Evolutionary conservation across 2,329 filamentous ascomycete genomes (phyloP).

Genomic region (Fusarium albosuccineum): DNA sequence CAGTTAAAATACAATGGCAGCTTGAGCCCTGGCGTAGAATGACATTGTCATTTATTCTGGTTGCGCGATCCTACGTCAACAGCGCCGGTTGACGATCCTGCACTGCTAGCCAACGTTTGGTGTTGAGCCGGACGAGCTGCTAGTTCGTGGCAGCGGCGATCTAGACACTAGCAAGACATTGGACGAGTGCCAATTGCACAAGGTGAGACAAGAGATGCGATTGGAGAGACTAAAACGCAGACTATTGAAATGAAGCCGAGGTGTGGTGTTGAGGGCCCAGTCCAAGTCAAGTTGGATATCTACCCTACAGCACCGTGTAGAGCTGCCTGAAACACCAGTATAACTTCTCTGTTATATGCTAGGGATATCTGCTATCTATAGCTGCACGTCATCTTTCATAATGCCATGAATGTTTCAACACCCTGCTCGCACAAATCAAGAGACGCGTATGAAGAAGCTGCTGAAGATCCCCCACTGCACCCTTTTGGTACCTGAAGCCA

Average conservation of each 20-base stretch:
- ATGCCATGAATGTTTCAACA: background rate
- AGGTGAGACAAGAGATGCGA: constrained; percentile 4
- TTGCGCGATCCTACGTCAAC: background rate
- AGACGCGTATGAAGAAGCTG: background rate
- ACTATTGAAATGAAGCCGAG: background rate
- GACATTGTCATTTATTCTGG: background rate
- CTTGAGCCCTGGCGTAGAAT: background rate
- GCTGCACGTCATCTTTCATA: background rate
- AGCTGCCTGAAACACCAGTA: no score
- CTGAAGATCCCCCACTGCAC: constrained; percentile 16
- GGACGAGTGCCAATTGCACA: constrained; percentile 8
- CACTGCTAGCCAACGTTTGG: constrained; percentile 10
- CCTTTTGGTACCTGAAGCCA: background rate
- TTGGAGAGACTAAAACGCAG: constrained; percentile 13
- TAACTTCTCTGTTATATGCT: no score
- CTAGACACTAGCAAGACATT: constrained; percentile 18
- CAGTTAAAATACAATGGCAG: no score
- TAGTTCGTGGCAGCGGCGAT: constrained; percentile 27
- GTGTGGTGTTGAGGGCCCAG: background rate
- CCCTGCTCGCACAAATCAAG: background rate
- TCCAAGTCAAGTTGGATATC: background rate
- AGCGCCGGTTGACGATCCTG: background rate
- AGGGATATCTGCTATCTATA: background rate
- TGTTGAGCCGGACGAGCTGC: constrained; percentile 9
- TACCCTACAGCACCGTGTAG: background rate